Evolutionary conservation across 2,329 filamentous ascomycete species (phyloP).

Genomic region (Leptographium lundbergii): DNA sequence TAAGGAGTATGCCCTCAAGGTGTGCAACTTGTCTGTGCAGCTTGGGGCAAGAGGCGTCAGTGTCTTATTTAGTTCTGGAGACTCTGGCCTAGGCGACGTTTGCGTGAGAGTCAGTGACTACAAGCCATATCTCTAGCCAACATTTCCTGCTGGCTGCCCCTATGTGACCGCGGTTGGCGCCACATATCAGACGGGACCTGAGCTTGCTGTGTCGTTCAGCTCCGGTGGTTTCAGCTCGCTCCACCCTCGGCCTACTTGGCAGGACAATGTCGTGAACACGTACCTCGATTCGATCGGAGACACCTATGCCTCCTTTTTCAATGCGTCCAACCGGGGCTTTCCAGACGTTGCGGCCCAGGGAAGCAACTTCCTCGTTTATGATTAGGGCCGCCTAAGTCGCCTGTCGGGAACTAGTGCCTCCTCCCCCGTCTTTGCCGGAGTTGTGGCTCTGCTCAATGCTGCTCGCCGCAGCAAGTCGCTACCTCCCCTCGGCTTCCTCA

Average conservation of each 20-base stretch:
- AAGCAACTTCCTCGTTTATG: constrained; percentile 15
- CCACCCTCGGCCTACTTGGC: constrained; percentile 28
- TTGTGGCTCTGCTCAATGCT: constrained; percentile 31
- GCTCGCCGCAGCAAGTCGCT: constrained; percentile 23
- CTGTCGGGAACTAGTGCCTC: constrained; percentile 24
- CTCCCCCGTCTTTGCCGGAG: constrained; percentile 26
- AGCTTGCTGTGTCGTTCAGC: constrained; percentile 17
- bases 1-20: constrained; percentile 42
- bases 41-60: constrained; percentile 56
- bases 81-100: constrained; percentile 50
- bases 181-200: constrained; percentile 26
- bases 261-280: constrained; percentile 21
- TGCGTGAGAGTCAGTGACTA: constrained; percentile 41
- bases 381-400: constrained; percentile 6
- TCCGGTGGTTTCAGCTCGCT: constrained; percentile 35
- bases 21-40: constrained; percentile 51
- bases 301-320: constrained; percentile 31
- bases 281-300: constrained; percentile 28
- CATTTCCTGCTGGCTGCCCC: constrained; percentile 23
- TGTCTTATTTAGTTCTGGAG: constrained; percentile 48
- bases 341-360: constrained; percentile 45
- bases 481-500: constrained; percentile 29
- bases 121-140: constrained; percentile 25
- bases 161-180: constrained; percentile 42
- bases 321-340: constrained; percentile 29